Percentiles rank a stretch among this genome's conserved stretches.
Evolutionary conservation across 2,329 filamentous ascomycete species (phyloP).

Genomic region (Teratosphaeria nubilosa): DNA sequence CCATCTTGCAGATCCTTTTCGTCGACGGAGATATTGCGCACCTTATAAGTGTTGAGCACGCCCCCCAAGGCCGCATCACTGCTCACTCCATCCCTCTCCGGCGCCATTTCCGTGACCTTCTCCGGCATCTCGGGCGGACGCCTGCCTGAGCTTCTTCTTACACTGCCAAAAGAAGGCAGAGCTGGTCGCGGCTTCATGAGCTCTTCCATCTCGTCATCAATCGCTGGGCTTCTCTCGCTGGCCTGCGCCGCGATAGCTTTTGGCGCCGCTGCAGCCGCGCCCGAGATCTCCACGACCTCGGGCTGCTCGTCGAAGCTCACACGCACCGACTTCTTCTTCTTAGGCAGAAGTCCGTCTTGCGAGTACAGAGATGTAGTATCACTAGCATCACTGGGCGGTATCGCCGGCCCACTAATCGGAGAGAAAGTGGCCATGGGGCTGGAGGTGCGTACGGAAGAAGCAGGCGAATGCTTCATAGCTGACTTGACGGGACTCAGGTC

Average conservation of each 20-base stretch:
- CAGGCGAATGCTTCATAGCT: constrained; percentile 57
- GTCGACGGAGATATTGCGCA: constrained; percentile 28
- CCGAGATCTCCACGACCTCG: constrained; percentile 25
- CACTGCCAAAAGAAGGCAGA: constrained; percentile 64
- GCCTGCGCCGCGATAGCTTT: constrained; percentile 29
- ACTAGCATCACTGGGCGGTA: constrained; percentile 45
- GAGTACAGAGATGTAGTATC: constrained; percentile 41
- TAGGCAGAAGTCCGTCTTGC: constrained; percentile 23
- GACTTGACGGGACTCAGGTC: constrained; percentile 70
- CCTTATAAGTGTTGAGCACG: constrained; percentile 37
- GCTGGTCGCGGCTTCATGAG: constrained; percentile 66
- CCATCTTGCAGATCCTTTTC: constrained; percentile 30
- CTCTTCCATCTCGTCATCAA: constrained; percentile 50
- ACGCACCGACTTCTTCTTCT: constrained; percentile 55
- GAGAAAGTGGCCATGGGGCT: constrained; percentile 43
- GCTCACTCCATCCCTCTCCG: constrained; percentile 41
- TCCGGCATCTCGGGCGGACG: constrained; percentile 35
- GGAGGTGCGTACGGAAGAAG: constrained; percentile 35
- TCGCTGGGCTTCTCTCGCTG: constrained; percentile 15
- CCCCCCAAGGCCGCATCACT: constrained; percentile 51
- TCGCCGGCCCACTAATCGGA: constrained; percentile 32
- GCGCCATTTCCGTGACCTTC: constrained; percentile 39
- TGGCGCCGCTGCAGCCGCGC: constrained; percentile 34
- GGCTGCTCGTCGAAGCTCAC: constrained; percentile 66
- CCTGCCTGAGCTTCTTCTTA: constrained; percentile 34